Base-by-base conservation (phyloP, 2,329 filamentous ascomycete species). In the Penicillium thymicola region DNA sequence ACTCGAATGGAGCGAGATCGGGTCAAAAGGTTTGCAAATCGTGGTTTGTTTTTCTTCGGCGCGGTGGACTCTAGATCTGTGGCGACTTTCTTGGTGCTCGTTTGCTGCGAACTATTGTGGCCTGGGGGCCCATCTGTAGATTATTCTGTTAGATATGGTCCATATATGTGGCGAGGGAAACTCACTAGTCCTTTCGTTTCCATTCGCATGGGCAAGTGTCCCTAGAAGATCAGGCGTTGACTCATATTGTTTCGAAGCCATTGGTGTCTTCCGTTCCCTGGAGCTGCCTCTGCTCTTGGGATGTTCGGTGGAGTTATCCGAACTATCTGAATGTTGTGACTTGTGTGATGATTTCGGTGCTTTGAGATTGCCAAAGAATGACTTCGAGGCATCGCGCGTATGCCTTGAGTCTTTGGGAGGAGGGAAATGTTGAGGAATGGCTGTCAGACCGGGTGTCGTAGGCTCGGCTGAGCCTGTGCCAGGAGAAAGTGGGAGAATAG, bases 351-450 rank as follows among this genome's bases (percentile, higher is more conserved):
- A 74, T 59, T 76, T 77, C 4, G 76, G 76, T 6, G 76, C 76
- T 65, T 78, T 79, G 42, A 79, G 67, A 54, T 72, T 78, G 13
- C 76, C 74, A 57, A 79, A 79, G 54, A 79, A 78, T 3, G 76
- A 78, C 47, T 72, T 75, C 3, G 77, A 79, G 4, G 72, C 65
- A 58, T 79, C 77, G 54, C 77, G 74, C 14, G 65, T 66, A 58
- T 79, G 77, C 57, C 75, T 76, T 7, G 72, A 62, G 44, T 76
- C 69, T 59, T 71, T 74, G 10, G 76, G 72, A 1, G 76, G 78
- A 21, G 75, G 71, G 53, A 77, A 76, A 47, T 75, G 74, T 60
- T 74, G 76, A 36, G 76, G 76, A 55, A 79, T 77, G 10, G 76
- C 75, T 7, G 76, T 78, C 42, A 79, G 69, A 16, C 70, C 71